These are phyloP conservation scores for Clavispora fructus DNA, from an alignment of 805 yeast genomes.

Conservation along the genomic window DNA sequence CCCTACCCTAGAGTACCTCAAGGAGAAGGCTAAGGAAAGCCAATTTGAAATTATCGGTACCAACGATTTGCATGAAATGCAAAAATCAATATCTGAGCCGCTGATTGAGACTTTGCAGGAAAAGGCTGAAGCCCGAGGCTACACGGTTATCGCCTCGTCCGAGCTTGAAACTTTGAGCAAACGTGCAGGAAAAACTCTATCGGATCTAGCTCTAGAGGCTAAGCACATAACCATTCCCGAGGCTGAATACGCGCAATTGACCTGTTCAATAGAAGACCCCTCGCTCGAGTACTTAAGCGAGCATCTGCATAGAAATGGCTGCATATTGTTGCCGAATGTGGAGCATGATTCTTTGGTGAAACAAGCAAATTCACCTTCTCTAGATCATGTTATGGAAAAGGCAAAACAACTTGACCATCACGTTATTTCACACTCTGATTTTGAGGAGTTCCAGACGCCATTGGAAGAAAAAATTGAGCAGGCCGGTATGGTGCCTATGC, in stretches of 20 bases:
- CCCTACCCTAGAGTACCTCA: background rate
- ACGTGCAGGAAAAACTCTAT: conserved; percentile 1
- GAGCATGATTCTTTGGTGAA: conserved; percentile 8
- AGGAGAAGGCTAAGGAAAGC: conserved; percentile 1
- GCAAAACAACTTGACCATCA: conserved; percentile 2
- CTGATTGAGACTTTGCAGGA: conserved; percentile 1
- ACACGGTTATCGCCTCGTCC: background rate
- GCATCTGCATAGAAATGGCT: conserved; percentile 2
- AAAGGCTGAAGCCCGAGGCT: conserved; percentile 5
- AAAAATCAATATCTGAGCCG: background rate
- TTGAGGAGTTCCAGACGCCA: conserved; percentile 3
- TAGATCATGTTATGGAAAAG: conserved; percentile 3
- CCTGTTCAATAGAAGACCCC: conserved; percentile 6
- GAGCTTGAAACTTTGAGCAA: conserved; percentile 1
- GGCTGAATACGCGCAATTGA: conserved; percentile 5
- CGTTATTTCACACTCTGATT: background rate
- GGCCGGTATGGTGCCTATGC: conserved; percentile 8
- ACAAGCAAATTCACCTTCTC: conserved; percentile 5
- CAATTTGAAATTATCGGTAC: background rate
- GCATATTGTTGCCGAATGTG: conserved; percentile 2
- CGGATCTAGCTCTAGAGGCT: conserved; percentile 7
- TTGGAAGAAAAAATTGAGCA: conserved; percentile 5
- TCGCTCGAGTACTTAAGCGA: conserved; percentile 9
- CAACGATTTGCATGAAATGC: background rate
- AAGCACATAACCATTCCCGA: conserved; percentile 3